Percentiles rank a stretch among this genome's conserved stretches.
These are phyloP conservation scores for Ligustrum vulgare DNA, from an alignment of 257 asterid genomes.

Conservation along the genomic window DNA sequence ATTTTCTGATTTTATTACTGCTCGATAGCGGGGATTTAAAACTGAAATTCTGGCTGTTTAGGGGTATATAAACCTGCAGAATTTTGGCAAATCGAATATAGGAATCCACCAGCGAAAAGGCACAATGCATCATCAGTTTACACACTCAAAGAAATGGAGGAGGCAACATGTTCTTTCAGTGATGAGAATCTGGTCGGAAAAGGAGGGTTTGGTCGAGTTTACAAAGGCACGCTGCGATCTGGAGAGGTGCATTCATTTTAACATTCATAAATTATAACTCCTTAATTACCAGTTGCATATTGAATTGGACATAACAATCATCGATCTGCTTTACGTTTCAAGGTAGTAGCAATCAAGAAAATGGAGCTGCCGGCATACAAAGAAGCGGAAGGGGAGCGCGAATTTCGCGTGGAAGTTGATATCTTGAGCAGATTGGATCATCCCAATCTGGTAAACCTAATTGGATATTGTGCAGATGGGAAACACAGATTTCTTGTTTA, in stretches of 20 bases:
- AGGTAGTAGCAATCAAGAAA: constrained; percentile 96
- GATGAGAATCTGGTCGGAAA: constrained; percentile 86
- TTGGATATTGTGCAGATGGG: constrained; percentile 96
- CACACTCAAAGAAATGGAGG: constrained; percentile 86
- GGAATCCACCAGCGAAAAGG: constrained; percentile 65
- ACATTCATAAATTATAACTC: background rate
- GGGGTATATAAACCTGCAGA: constrained; percentile 90
- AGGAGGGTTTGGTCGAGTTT: constrained; percentile 95
- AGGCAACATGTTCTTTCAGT: constrained; percentile 69
- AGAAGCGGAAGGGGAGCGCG: constrained; percentile 89
- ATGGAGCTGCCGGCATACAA: constrained; percentile 85
- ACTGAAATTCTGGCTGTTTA: constrained; percentile 30
- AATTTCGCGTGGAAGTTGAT: constrained; percentile 93
- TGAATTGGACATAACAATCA: background rate
- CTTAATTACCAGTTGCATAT: background rate
- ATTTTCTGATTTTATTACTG: background rate
- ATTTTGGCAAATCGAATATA: constrained; percentile 69
- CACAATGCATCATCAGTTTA: constrained; percentile 76
- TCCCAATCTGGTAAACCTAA: constrained; percentile 79
- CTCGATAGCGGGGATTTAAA: background rate
- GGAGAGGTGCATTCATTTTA: constrained; percentile 61
- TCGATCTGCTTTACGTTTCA: constrained; percentile 22
- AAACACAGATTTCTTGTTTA: constrained; percentile 92
- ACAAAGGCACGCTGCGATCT: constrained; percentile 80
- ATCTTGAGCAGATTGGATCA: constrained; percentile 96